Conservation (phyloP, 2,329 filamentous ascomycete species). For the Aspergillus tubingensis region DNA sequence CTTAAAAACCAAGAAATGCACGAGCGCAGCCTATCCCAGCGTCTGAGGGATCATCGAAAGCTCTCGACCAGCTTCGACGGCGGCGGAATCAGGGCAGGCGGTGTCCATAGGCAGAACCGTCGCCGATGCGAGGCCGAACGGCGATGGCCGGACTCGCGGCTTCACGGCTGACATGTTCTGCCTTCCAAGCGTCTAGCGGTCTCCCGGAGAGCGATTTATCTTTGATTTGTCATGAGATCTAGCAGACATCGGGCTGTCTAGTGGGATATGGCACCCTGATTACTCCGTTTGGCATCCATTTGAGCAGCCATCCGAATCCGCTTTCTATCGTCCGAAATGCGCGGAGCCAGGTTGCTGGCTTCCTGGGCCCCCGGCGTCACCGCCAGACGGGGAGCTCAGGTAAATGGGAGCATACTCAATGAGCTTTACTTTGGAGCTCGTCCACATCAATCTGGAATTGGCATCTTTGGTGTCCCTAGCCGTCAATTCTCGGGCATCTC, state of each 20-base stretch:
- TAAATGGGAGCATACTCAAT: constrained; percentile 20
- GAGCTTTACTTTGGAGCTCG: constrained; percentile 21
- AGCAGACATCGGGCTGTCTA: constrained; percentile 12
- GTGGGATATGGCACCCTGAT: constrained; percentile 37
- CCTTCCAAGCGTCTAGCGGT: constrained; percentile 2
- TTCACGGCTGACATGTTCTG: constrained; percentile 10
- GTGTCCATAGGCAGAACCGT: constrained; percentile 30
- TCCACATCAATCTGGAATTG: not conserved
- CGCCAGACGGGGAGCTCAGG: constrained; percentile 27
- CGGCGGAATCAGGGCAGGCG: constrained; percentile 24
- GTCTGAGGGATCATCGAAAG: constrained; percentile 26
- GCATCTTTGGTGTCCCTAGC: constrained; percentile 14
- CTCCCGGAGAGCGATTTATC: constrained; percentile 6
- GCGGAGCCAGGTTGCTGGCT: constrained; percentile 43
- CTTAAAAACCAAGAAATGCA: not conserved
- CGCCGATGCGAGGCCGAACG: constrained; percentile 22
- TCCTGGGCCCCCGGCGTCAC: constrained; percentile 36
- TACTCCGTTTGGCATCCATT: constrained; percentile 27
- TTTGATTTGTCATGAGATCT: constrained; percentile 22
- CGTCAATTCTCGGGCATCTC: constrained; percentile 29
- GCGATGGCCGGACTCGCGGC: constrained; percentile 16
- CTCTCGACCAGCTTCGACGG: constrained; percentile 37
- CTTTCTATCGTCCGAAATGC: constrained; percentile 39
- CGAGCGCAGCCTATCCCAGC: not conserved
- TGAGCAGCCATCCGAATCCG: constrained; percentile 26